Percentiles rank a stretch among this genome's conserved stretches.
Evolutionary conservation across 371 early-diverging fungal species (phyloP).

Genomic region (Gilbertella persicaria): DNA sequence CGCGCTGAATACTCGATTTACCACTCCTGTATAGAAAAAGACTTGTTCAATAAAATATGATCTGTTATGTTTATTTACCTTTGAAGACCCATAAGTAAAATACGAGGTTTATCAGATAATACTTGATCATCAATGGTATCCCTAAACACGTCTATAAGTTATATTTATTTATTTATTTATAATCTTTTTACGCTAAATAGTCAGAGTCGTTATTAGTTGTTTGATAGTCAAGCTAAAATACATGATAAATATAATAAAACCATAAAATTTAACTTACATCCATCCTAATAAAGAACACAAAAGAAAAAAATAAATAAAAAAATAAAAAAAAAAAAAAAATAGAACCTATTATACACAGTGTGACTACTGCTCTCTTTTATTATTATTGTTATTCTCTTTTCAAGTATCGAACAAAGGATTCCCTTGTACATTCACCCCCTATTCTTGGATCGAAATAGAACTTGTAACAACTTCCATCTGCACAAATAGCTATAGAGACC

Average conservation of each 20-base stretch:
- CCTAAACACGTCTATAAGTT: constrained; percentile 10
- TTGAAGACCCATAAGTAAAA: constrained; percentile 71
- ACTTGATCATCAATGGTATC: constrained; percentile 42
- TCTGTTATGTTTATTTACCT: constrained; percentile 40
- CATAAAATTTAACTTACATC: constrained; percentile 2
- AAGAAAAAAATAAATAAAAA: background rate
- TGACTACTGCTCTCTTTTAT: background rate
- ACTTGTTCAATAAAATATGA: background rate
- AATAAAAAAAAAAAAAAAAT: background rate
- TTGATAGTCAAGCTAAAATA: constrained; percentile 16
- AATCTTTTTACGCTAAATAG: constrained; percentile 18
- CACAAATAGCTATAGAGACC: constrained; percentile 65
- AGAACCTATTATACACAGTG: background rate
- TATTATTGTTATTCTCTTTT: constrained; percentile 25
- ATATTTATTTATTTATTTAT: background rate
- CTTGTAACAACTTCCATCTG: constrained; percentile 85
- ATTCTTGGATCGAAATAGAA: constrained; percentile 80
- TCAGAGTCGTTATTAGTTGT: constrained; percentile 24
- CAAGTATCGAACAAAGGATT: constrained; percentile 65
- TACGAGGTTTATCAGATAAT: constrained; percentile 54
- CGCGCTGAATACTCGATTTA: constrained; percentile 90
- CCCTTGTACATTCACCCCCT: constrained; percentile 78
- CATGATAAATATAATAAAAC: background rate
- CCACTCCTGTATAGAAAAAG: constrained; percentile 71
- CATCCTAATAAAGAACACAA: background rate